Evolutionary conservation across 345 rosid species (phyloP).

Genomic region (Garcia nutans): DNA sequence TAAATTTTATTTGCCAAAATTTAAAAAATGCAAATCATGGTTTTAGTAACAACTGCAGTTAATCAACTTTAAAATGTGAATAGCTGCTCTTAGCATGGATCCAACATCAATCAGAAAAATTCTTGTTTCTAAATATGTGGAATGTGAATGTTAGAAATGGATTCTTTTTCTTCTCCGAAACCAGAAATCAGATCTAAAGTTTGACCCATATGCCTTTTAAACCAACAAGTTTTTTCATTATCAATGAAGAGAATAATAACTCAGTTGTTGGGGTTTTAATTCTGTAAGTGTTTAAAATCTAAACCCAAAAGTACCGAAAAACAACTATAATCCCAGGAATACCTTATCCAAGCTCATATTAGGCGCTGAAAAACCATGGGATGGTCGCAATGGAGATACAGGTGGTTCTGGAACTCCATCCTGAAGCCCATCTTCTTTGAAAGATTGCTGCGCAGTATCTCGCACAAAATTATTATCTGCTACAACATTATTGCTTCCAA

Average conservation of each 20-base stretch:
- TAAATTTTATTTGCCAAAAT: background rate
- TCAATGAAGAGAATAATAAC: background rate
- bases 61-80: background rate
- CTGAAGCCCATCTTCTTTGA: constrained; percentile 23
- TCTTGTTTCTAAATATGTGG: background rate
- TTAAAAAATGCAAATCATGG: background rate
- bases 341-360: constrained; percentile 31
- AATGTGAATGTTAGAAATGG: background rate
- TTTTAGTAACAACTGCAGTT: background rate
- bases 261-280: background rate
- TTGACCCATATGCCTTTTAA: background rate
- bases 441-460: constrained; percentile 17
- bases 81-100: background rate
- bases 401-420: constrained; percentile 27
- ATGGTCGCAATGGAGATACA: constrained; percentile 23
- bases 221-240: background rate
- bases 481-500: constrained; percentile 18
- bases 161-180: background rate
- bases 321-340: background rate
- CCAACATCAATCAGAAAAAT: background rate
- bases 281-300: background rate
- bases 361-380: constrained; percentile 11
- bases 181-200: background rate
- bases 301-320: background rate
- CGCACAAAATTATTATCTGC: constrained; percentile 11